Base-by-base conservation (phyloP, 2,329 filamentous ascomycete genomes). In the Tolypocladium tundrense region DNA sequence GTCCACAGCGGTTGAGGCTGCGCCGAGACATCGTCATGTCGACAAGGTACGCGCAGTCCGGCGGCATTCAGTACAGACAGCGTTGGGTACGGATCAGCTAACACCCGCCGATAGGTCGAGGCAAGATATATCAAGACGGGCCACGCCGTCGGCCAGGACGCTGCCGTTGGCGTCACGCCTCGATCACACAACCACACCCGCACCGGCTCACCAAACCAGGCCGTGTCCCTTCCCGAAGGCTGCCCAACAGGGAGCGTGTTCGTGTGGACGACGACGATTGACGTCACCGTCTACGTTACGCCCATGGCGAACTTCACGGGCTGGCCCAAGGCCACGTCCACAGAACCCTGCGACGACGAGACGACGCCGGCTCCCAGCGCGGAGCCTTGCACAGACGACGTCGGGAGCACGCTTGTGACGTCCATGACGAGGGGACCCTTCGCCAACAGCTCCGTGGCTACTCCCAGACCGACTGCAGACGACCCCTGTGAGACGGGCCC, bases 211-310 rank as follows among this genome's bases (percentile, higher is more conserved):
- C 14, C 35, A 37, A n/a, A 31, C 31, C 27, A 4, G n/a, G 31
- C 54, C 54, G 33, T 35, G 55, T 40, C 58, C 24, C n/a, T 54
- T n/a, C 24, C 48, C 19, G 54, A 59, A 10, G 63, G 63, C 14
- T 70, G 68, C 21, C 64, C 66, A 31, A 62, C 62, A 1, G 57
- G 56, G 6, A 66, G 62, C 10, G 56, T 69, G 5, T 57, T 69
- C 14, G 60, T 69, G 54, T 68, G 67, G 14, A 72, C 68, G 2
- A 66, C 62, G 37, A 73, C 69, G 4, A 56, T 72, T 9, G 71
- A 73, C 33, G 62, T 69, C 9, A 69, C 67, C 8, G 63, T 69
- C 39, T 68, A 65, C 43, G 61, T 72, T 19, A 72, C 71, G 13
- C 65, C 67, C 37, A 64, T 66, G 2, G 60, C 68, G 39, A 61